Conservation (phyloP, 495 filamentous ascomycete genomes). For the Penicillium bovifimosum region DNA sequence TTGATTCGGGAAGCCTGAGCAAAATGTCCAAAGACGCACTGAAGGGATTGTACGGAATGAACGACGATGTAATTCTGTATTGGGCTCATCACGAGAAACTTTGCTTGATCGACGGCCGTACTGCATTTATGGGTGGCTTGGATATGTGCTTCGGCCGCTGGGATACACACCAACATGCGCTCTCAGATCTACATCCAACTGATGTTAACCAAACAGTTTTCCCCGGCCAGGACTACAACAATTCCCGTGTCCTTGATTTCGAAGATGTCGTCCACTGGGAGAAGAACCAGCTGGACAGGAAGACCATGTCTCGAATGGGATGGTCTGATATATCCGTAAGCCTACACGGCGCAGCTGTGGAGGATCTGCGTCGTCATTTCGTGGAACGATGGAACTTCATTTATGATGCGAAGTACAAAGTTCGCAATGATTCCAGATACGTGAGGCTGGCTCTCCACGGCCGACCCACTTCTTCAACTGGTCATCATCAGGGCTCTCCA, state of each 20-base stretch:
- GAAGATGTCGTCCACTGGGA: slow-evolving; percentile 77
- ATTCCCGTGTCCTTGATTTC: slow-evolving; percentile 83
- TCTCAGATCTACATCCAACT: slow-evolving; percentile 78
- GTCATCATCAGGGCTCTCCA: slow-evolving; percentile 14
- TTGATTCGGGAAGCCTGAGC: slow-evolving; percentile 46
- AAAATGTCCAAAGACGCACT: slow-evolving; percentile 61
- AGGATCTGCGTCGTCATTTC: slow-evolving; percentile 76
- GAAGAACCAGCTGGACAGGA: slow-evolving; percentile 80
- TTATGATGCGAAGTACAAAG: slow-evolving; percentile 73
- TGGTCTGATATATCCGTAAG: slow-evolving; percentile 88
- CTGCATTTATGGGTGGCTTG: slow-evolving; percentile 82
- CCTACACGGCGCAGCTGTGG: slow-evolving; percentile 70
- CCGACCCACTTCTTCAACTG: slow-evolving; percentile 19
- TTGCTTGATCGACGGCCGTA: slow-evolving; percentile 69
- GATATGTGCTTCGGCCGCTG: slow-evolving; percentile 61
- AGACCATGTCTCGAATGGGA: slow-evolving; percentile 79
- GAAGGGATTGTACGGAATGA: slow-evolving; percentile 72
- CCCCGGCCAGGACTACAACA: slow-evolving; percentile 93
- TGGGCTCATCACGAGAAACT: slow-evolving; percentile 98
- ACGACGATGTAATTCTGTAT: slow-evolving; percentile 77
- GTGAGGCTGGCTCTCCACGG: slow-evolving; percentile 43
- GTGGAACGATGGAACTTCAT: slow-evolving; percentile 92
- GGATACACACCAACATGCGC: slow-evolving; percentile 67
- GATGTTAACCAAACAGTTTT: slow-evolving; percentile 72
- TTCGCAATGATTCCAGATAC: slow-evolving; percentile 60